Evolutionary conservation across 805 yeast genomes (phyloP).

Genomic region (Metschnikowia noctiluminum): DNA sequence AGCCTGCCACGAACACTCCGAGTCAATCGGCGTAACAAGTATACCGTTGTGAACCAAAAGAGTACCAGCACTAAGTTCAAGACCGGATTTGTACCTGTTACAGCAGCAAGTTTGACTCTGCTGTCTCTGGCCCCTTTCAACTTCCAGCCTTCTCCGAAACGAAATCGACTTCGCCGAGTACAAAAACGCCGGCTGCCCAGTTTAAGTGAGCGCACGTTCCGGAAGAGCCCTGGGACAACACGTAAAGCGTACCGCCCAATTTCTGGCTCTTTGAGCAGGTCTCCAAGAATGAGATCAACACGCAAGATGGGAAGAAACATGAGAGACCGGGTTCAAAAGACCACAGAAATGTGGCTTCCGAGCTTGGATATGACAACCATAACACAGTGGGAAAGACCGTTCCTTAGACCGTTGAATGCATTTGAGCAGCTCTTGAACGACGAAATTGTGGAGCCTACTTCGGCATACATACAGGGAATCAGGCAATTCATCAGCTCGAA

Average conservation of each 20-base stretch:
- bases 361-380: slow-evolving; percentile 52
- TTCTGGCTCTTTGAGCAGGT: background rate
- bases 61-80: slow-evolving; percentile 5
- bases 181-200: slow-evolving; percentile 1
- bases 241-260: background rate
- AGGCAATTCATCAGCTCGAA: slow-evolving; percentile 1
- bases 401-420: slow-evolving; percentile 52
- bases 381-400: slow-evolving; percentile 44
- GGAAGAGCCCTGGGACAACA: background rate
- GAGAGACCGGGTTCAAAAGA: slow-evolving; percentile 49
- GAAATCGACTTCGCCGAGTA: background rate
- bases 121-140: background rate
- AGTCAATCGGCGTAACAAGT: slow-evolving; percentile 5
- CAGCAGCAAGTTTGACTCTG: background rate
- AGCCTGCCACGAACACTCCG: slow-evolving; percentile 8
- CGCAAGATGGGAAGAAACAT: slow-evolving; percentile 50
- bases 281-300: slow-evolving; percentile 32
- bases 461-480: slow-evolving; percentile 14
- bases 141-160: background rate
- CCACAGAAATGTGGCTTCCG: slow-evolving; percentile 61
- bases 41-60: slow-evolving; percentile 1
- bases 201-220: slow-evolving; percentile 7
- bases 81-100: slow-evolving; percentile 10
- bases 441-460: slow-evolving; percentile 44
- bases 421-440: slow-evolving; percentile 32